Percentiles rank a stretch among this genome's conserved stretches.
phyloP scores from a whole-genome alignment of 2,329 filamentous ascomycete species.

The Penicillium vulpinum region DNA sequence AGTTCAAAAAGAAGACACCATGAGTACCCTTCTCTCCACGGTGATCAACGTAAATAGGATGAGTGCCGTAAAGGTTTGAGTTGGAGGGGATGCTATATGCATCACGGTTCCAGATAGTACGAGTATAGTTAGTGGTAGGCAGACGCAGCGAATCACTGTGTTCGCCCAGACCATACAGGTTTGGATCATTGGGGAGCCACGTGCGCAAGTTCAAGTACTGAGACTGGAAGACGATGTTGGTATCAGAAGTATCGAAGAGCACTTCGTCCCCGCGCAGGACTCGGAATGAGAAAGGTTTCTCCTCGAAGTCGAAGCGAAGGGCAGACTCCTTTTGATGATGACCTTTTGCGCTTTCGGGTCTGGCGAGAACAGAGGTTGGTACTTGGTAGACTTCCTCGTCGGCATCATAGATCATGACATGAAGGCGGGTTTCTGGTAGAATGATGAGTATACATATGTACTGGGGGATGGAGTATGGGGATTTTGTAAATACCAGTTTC shows the following conservation, averaged over 20 bases:
- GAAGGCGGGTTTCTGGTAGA: slow-evolving; percentile 63
- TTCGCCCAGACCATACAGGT: slow-evolving; percentile 78
- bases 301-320: slow-evolving; percentile 52
- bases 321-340: slow-evolving; percentile 51
- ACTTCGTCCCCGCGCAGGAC: slow-evolving; percentile 47
- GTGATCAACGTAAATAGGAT: slow-evolving; percentile 75
- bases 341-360: slow-evolving; percentile 50
- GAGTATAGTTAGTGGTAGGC: slow-evolving; percentile 67
- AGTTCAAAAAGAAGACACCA: slow-evolving; percentile 70
- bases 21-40: slow-evolving; percentile 57
- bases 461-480: neutral
- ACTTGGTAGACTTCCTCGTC: slow-evolving; percentile 73
- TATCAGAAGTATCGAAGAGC: slow-evolving; percentile 69
- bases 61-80: slow-evolving; percentile 70
- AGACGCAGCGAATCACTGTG: slow-evolving; percentile 70
- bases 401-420: slow-evolving; percentile 72
- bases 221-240: slow-evolving; percentile 70
- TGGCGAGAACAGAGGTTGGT: slow-evolving; percentile 66
- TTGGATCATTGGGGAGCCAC: slow-evolving; percentile 65
- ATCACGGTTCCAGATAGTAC: slow-evolving; percentile 70
- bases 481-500: slow-evolving; percentile 53
- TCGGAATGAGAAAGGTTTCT: slow-evolving; percentile 67
- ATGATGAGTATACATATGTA: neutral
- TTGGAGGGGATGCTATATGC: slow-evolving; percentile 61
- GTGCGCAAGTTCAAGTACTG: slow-evolving; percentile 76